These are phyloP conservation scores for Kuraishia borneana DNA, from an alignment of 805 yeast genomes.

Conservation along the genomic window DNA sequence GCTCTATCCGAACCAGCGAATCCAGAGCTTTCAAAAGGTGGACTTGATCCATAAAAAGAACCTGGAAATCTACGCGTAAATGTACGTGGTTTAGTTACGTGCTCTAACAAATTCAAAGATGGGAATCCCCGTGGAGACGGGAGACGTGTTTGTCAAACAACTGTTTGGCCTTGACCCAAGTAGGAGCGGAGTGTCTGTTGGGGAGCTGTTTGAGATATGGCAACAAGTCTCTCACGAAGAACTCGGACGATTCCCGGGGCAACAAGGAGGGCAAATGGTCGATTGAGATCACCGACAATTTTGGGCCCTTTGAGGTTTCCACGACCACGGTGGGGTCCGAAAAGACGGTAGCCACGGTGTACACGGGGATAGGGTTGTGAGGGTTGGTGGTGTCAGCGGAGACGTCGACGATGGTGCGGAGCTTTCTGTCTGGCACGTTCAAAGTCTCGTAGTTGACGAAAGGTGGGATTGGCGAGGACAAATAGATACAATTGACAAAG, in stretches of 20 bases:
- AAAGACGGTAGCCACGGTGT: conserved; percentile 82
- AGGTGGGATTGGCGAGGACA: conserved; percentile 89
- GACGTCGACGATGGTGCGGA: conserved; percentile 92
- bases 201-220: conserved; percentile 85
- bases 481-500: conserved; percentile 91
- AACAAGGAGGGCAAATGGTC: conserved; percentile 93
- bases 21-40: no score
- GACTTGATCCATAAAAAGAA: no score
- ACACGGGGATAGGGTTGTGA: conserved; percentile 95
- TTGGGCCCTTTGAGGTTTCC: conserved; percentile 69
- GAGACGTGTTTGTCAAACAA: conserved; percentile 78
- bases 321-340: conserved; percentile 84
- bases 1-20: no score
- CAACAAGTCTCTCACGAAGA: conserved; percentile 74
- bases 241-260: conserved; percentile 96
- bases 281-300: conserved; percentile 83
- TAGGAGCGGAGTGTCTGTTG: conserved; percentile 71
- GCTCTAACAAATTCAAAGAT: no score
- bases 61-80: no score
- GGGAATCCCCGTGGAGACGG: no score
- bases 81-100: no score
- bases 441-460: conserved; percentile 64
- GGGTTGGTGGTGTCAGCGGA: conserved; percentile 99
- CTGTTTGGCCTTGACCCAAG: conserved; percentile 83
- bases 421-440: conserved; percentile 56